These are phyloP conservation scores for Trichoderma orchidacearum DNA, from an alignment of 495 filamentous ascomycete genomes.

Conservation along the genomic window DNA sequence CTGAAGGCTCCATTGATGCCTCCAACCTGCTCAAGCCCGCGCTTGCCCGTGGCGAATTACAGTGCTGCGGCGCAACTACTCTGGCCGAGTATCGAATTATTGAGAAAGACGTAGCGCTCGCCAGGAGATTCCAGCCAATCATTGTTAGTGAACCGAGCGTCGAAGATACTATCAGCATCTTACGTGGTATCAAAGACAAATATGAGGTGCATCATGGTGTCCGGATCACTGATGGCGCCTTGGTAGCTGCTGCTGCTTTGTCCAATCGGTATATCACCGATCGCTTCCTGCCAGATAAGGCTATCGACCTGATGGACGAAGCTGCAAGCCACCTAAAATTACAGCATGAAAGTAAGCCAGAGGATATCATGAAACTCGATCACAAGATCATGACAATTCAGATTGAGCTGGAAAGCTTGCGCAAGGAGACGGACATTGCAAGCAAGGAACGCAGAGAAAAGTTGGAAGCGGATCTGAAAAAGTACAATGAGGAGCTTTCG, in stretches of 20 bases:
- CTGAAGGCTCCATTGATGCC: conserved; percentile 91
- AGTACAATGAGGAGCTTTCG: conserved; percentile 53
- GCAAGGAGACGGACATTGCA: conserved; percentile 83
- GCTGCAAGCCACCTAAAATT: conserved; percentile 79
- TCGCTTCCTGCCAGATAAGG: conserved; percentile 90
- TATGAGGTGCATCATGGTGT: conserved; percentile 97
- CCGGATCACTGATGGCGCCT: conserved; percentile 79
- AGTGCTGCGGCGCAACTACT: conserved; percentile 92
- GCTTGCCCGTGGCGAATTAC: conserved; percentile 77
- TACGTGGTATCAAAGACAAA: conserved; percentile 90
- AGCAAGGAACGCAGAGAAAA: conserved; percentile 82
- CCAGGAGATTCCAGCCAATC: conserved; percentile 88
- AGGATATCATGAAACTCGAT: conserved; percentile 80
- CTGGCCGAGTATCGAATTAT: conserved; percentile 83
- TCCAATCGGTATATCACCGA: conserved; percentile 95
- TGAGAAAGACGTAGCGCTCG: conserved; percentile 91
- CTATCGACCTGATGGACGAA: conserved; percentile 94
- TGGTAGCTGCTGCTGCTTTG: conserved; percentile 83
- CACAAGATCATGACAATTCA: conserved; percentile 94
- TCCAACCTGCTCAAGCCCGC: conserved; percentile 95
- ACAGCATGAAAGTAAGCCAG: conserved; percentile 94
- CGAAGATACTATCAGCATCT: conserved; percentile 85
- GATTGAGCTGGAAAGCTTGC: conserved; percentile 89
- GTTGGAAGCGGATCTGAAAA: conserved; percentile 59
- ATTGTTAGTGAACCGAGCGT: conserved; percentile 79